These are phyloP conservation scores for Lodderomyces margitis DNA, from an alignment of 1,139 yeast species.

Conservation along the genomic window DNA sequence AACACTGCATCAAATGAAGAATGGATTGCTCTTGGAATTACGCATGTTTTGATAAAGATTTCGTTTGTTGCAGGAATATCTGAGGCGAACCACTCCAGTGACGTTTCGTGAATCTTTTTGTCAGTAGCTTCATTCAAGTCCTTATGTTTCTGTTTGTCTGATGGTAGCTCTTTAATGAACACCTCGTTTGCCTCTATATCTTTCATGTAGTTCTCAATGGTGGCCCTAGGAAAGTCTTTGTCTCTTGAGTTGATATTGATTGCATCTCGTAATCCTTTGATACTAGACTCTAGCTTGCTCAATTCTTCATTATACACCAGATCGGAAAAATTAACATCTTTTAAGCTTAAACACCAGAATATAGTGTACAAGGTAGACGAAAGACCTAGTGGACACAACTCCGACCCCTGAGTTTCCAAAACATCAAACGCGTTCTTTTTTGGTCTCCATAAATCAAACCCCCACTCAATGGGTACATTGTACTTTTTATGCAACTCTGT, in stretches of 20 bases:
- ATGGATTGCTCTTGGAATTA: constrained; percentile 73
- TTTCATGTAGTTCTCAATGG: constrained; percentile 26
- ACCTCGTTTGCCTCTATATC: constrained; percentile 29
- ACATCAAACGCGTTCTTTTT: constrained; percentile 13
- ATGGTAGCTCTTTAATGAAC: constrained; percentile 24
- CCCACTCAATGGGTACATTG: constrained; percentile 63
- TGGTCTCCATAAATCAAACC: constrained; percentile 77
- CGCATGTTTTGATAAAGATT: constrained; percentile 57
- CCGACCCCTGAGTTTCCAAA: neutral
- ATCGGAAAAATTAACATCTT: constrained; percentile 64
- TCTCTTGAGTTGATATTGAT: constrained; percentile 28
- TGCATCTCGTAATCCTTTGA: constrained; percentile 32
- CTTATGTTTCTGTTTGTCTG: constrained; percentile 32
- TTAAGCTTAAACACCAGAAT: constrained; percentile 77
- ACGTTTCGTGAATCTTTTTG: constrained; percentile 16
- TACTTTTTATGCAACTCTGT: constrained; percentile 46
- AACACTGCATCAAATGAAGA: constrained; percentile 86
- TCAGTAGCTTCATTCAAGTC: constrained; percentile 19
- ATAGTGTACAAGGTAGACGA: constrained; percentile 47
- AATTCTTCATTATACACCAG: constrained; percentile 52
- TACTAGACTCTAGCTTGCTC: constrained; percentile 33
- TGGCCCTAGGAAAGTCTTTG: constrained; percentile 26
- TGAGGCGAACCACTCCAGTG: constrained; percentile 26
- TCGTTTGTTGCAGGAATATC: constrained; percentile 2
- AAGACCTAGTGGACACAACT: constrained; percentile 2